Evolutionary conservation across 31 red algal genomes (phyloP).

Genomic region (Asparagopsis taxiformis): DNA sequence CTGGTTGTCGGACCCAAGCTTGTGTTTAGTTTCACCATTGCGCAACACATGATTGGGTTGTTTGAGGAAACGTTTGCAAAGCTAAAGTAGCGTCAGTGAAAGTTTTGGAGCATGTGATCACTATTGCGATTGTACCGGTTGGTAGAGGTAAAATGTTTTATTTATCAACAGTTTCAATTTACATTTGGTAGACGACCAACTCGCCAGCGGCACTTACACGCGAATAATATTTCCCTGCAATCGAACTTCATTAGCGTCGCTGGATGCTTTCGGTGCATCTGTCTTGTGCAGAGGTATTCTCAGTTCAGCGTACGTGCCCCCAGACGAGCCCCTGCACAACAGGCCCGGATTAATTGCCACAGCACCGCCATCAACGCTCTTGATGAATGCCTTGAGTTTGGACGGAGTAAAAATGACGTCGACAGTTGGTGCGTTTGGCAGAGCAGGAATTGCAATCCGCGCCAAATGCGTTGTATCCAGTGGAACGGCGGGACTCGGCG

Average conservation of each 20-base stretch:
- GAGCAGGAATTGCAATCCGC: constrained; percentile 15
- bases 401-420: constrained; percentile 47
- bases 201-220: no score
- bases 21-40: constrained; percentile 77
- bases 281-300: constrained; percentile 43
- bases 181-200: no score
- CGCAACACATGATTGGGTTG: constrained; percentile 67
- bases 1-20: constrained; percentile 80
- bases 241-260: no score
- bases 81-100: neutral
- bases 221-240: no score
- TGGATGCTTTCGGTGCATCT: no score
- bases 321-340: constrained; percentile 22
- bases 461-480: constrained; percentile 34
- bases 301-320: constrained; percentile 58
- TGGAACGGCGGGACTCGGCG: constrained; percentile 29
- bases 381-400: constrained; percentile 47
- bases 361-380: constrained; percentile 48
- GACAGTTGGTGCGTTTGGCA: constrained; percentile 13
- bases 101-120: no score
- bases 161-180: no score
- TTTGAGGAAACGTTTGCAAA: constrained; percentile 36
- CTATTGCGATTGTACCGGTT: no score
- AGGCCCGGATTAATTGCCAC: constrained; percentile 62
- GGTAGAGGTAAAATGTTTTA: no score